Base-by-base conservation (phyloP, 176 grass and related monocot species). In the Triticum dicoccoides region DNA sequence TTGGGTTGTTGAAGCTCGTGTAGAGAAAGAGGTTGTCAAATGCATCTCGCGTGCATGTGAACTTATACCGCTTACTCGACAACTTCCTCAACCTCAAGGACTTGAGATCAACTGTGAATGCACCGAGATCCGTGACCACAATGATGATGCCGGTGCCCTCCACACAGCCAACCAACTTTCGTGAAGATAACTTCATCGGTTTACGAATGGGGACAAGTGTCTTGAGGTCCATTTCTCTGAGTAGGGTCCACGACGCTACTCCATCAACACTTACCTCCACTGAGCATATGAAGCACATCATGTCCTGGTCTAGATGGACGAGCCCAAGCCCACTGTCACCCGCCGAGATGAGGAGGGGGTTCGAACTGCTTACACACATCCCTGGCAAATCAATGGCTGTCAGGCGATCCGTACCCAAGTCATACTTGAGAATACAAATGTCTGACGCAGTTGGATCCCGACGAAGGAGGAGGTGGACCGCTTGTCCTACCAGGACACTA, bases 21-120 rank as follows among this genome's bases (percentile, higher is more conserved):
- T 64, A 64, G 61, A 64, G 61, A 12, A 64, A 64, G 61, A 64
- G 61, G 8, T 0, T 64, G 1, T 5, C 1, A 64, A 25, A 2
- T 2, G 5, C 9, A 12, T 25, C 4, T 11, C 0, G 3, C 59
- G 0, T 8, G 59, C 0, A 23, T 24, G 20, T 1, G 3, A 25
- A 24, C 2, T 63, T 1, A 62, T 5, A 62, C 3, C n/a, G 61
- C 61, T 11, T 62, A 25, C 61, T 63, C 61, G 61, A 63, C 4
- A 63, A 25, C 61, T 63, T 63, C 23, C 23, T 25, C 61, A 5
- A 63, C n/a, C 61, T 27, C 61, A 11, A 9, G 9, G 61, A 63
- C 61, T 63, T 63, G 61, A 63, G 23, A 63, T 63, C 61, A 25
- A 63, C 11, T 63, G 61, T 25, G 61, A 63, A 63, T 24, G 61